Evolutionary conservation across 441 rosid species (phyloP).

Genomic region (Erysimum cheiri): DNA sequence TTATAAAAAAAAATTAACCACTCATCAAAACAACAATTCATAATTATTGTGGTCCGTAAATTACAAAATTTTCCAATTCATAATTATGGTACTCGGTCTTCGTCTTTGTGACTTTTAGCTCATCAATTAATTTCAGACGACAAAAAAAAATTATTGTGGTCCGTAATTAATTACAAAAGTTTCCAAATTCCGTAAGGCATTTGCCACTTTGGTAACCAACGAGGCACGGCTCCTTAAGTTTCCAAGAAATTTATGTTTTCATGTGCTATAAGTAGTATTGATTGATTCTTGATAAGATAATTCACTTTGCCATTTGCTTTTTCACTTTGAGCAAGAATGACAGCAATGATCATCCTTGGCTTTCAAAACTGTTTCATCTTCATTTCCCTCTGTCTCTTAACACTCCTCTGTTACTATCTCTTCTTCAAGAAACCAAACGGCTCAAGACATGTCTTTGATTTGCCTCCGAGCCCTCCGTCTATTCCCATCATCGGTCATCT

Average conservation of each 20-base stretch:
- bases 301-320: background rate
- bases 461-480: conserved; percentile 38
- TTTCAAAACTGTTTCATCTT: background rate
- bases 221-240: no score
- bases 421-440: conserved; percentile 25
- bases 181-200: no score
- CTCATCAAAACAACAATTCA: no score
- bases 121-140: no score
- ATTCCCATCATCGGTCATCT: conserved; percentile 36
- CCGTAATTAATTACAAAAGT: no score
- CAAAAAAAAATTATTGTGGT: no score
- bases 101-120: no score
- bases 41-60: no score
- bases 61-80: no score
- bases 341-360: conserved; percentile 12
- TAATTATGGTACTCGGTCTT: no score
- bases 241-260: no score
- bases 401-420: conserved; percentile 14
- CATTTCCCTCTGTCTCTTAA: conserved; percentile 1
- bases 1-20: no score
- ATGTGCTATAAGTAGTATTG: background rate
- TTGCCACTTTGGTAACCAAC: background rate
- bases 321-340: conserved; percentile 7
- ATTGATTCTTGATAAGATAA: background rate
- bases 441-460: background rate